These are phyloP conservation scores for Botrytis squamosa DNA, from an alignment of 2,329 filamentous ascomycete species.

Conservation along the genomic window DNA sequence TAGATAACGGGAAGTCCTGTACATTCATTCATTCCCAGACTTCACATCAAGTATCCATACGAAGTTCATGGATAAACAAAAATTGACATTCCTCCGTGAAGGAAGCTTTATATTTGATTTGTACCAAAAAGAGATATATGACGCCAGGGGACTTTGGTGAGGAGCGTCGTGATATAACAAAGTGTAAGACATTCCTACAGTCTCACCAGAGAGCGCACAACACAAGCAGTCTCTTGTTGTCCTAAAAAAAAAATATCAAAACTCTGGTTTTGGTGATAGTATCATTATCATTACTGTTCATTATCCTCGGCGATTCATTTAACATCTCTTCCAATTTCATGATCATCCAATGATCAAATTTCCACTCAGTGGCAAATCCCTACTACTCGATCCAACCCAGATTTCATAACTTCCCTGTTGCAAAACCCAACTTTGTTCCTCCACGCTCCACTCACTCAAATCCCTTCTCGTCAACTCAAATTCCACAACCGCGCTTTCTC, in stretches of 20 bases:
- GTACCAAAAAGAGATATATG: neutral
- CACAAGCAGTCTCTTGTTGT: neutral
- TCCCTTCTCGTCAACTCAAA: constrained; percentile 60
- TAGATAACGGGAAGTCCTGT: neutral
- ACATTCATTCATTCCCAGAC: too few relatives aligned
- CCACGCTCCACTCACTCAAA: constrained; percentile 62
- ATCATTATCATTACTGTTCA: neutral
- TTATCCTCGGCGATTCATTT: neutral
- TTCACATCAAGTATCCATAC: neutral
- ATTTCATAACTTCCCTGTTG: constrained; percentile 9
- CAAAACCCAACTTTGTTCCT: constrained; percentile 53
- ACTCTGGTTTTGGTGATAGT: neutral
- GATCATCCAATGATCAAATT: constrained; percentile 10
- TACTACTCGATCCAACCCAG: constrained; percentile 19
- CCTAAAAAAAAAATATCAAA: neutral
- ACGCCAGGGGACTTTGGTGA: neutral
- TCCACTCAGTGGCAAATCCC: constrained; percentile 8
- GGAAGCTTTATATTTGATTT: neutral
- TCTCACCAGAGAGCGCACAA: too few relatives aligned
- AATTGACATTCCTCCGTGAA: neutral
- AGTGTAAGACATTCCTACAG: neutral
- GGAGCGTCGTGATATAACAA: neutral
- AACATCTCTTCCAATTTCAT: neutral
- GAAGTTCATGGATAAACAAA: neutral
- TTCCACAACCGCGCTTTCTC: constrained; percentile 45